Percentiles rank a stretch among this genome's conserved stretches.
These are phyloP conservation scores for Hemisphaericaspora lyxosophila DNA, from an alignment of 1,139 yeast species.

Conservation along the genomic window DNA sequence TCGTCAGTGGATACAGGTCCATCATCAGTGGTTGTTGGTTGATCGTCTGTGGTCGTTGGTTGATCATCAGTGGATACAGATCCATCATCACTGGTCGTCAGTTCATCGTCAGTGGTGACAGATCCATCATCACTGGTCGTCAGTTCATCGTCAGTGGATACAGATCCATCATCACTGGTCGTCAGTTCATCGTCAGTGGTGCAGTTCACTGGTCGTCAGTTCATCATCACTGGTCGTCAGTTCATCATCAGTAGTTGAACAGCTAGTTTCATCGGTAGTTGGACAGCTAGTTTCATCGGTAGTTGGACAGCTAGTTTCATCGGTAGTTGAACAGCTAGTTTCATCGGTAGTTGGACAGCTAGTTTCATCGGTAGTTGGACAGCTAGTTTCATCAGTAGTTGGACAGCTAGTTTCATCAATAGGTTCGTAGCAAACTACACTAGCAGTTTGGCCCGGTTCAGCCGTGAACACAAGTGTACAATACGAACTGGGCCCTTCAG, in stretches of 20 bases:
- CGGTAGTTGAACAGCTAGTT: background rate
- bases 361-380: background rate
- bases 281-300: background rate
- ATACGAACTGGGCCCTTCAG: conserved; percentile 4
- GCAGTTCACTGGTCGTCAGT: background rate
- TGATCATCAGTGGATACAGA: no score
- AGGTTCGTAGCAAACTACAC: background rate
- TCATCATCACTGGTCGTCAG: background rate
- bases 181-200: no score
- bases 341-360: background rate
- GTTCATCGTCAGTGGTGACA: no score
- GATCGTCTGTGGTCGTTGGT: no score
- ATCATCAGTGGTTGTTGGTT: no score
- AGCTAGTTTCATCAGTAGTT: background rate
- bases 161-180: no score
- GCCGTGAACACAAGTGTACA: conserved; percentile 1
- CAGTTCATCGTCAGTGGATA: no score
- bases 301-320: background rate
- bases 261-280: background rate
- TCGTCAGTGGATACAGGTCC: no score
- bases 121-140: no score
- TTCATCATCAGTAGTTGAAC: background rate
- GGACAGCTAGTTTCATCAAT: background rate
- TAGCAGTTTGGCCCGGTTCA: conserved; percentile 3
- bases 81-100: no score